Evolutionary conservation across 805 yeast species (phyloP).

Genomic region (Kodamaea sagamina): DNA sequence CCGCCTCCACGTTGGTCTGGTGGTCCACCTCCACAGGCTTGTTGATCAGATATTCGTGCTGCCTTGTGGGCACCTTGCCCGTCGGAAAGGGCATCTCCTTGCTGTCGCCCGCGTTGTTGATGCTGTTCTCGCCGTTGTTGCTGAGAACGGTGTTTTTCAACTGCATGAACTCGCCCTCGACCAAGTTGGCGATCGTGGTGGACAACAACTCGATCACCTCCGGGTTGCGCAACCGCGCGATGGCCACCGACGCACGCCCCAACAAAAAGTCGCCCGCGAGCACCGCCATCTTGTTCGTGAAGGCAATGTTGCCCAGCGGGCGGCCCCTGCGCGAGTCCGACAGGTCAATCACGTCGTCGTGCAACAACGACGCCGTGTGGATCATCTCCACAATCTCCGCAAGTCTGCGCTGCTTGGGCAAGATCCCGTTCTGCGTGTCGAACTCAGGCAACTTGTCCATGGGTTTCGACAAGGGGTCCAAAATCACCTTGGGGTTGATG

Average conservation of each 20-base stretch:
- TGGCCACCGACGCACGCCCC: constrained; percentile 95
- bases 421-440: constrained; percentile 67
- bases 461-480: constrained; percentile 83
- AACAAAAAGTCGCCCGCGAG: constrained; percentile 94
- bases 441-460: constrained; percentile 67
- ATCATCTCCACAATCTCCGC: constrained; percentile 99
- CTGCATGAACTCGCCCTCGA: constrained; percentile 99
- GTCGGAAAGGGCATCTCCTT: constrained; percentile 56
- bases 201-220: constrained; percentile 95
- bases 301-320: constrained; percentile 90
- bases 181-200: constrained; percentile 93
- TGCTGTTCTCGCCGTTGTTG: constrained; percentile 41
- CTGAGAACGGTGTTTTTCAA: constrained; percentile 83
- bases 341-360: constrained; percentile 94
- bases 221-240: constrained; percentile 91
- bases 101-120: constrained; percentile 50
- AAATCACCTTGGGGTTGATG: constrained; percentile 76
- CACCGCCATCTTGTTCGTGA: constrained; percentile 96
- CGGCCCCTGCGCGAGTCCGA: constrained; percentile 87
- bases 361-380: constrained; percentile 92
- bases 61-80: constrained; percentile 60
- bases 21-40: constrained; percentile 51
- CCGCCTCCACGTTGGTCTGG: constrained; percentile 71
- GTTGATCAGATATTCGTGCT: constrained; percentile 57
- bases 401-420: constrained; percentile 91